Base-by-base conservation (phyloP, 2,329 filamentous ascomycete species). In the Bipolaris gigantea region DNA sequence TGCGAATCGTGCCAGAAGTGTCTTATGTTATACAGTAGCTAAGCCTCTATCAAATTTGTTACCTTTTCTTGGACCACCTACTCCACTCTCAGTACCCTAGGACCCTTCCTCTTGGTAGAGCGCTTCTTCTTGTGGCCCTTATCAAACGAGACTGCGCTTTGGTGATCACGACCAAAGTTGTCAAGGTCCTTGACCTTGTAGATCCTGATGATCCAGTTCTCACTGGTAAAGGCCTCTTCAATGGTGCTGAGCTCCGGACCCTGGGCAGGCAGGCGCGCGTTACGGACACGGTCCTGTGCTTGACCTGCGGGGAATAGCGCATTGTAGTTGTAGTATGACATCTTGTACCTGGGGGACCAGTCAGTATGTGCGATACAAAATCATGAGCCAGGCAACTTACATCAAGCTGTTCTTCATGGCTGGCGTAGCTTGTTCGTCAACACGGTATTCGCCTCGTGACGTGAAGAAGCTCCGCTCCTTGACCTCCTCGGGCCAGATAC, bases 101-200 rank as follows among this genome's bases (percentile, higher is more conserved):
- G 80, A n/a, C 87, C 89, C 71, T 84, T 85, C 76, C 87, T 87
- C 81, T 89, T 92, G 33, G 77, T 75, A 1, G 81, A 74, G 81
- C 88, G 89, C 87, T 90, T 92, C 84, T 89, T 91, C 84, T 92
- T 92, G 76, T 88, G 85, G 34, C 89, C 89, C 70, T 85, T 86
- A 57, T 91, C 88, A 71, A 93, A 93, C 6, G 87, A 83, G 27
- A 79, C 77, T 1, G 83, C 85, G 63, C 79, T 83, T 61, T 84
- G 84, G 73, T 97, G 93, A 68, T 96, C 91, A 73, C 94, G 86
- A 50, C 92, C 93, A 62, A 99, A 82, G 75, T 97, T 97, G 80
- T 99, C 94, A 55, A 97, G 86, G 69, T 96, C 92, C 81, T 99
- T 99, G 79, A 99, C 94, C 83, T 99, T 99, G 84, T 97, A 99